Evolutionary conservation across 352 stramenopile species (phyloP).

Genomic region (Phytophthora niederhauseri): DNA sequence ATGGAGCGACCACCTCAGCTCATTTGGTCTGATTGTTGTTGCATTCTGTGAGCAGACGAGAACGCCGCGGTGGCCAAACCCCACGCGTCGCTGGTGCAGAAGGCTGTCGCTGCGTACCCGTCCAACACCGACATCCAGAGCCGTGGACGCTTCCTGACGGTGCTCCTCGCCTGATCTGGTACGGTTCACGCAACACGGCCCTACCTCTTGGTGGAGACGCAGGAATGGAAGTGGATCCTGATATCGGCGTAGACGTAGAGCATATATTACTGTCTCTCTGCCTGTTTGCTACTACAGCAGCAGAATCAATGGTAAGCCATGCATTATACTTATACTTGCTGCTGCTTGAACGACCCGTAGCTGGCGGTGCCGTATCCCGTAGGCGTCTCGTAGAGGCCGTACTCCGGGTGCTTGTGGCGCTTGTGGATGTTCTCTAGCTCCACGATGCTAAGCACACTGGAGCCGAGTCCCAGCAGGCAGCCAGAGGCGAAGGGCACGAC

Average conservation of each 20-base stretch:
- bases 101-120: slow-evolving; percentile 47
- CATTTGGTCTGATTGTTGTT: background rate
- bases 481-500: slow-evolving; percentile 75
- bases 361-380: slow-evolving; percentile 43
- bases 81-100: slow-evolving; percentile 50
- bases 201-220: slow-evolving; percentile 1
- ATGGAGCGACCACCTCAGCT: background rate
- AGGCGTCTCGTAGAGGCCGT: slow-evolving; percentile 63
- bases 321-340: slow-evolving; percentile 40
- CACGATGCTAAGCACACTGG: slow-evolving; percentile 70
- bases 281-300: slow-evolving; percentile 24
- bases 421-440: slow-evolving; percentile 84
- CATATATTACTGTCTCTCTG: slow-evolving; percentile 43
- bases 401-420: slow-evolving; percentile 83
- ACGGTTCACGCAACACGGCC: background rate
- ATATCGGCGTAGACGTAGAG: slow-evolving; percentile 26
- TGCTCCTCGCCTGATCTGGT: slow-evolving; percentile 45
- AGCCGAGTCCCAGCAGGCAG: slow-evolving; percentile 67
- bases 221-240: slow-evolving; percentile 9
- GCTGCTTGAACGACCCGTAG: slow-evolving; percentile 46
- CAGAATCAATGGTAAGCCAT: slow-evolving; percentile 20
- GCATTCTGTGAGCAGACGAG: slow-evolving; percentile 44
- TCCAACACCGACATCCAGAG: slow-evolving; percentile 68
- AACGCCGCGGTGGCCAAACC: slow-evolving; percentile 61
- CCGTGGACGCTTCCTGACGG: slow-evolving; percentile 67